A percentile compares a stretch with the other conserved stretches of the same genome.
These are phyloP conservation scores for Debaryomyces sp. DNA, from an alignment of 1,139 yeast genomes.

Conservation along the genomic window DNA sequence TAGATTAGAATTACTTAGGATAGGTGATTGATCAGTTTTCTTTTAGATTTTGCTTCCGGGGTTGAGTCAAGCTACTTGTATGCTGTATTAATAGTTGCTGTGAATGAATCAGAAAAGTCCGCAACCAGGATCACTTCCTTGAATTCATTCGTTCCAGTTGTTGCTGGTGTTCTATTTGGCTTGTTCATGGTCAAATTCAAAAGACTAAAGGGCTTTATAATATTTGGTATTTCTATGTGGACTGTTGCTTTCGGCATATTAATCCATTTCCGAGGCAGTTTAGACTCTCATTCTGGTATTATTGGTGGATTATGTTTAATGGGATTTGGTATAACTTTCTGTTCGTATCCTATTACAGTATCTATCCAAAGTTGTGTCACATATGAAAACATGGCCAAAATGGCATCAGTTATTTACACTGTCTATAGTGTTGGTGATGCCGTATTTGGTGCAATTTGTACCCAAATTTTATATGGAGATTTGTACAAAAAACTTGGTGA, in stretches of 20 bases:
- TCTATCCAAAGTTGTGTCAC: slow-evolving; percentile 63
- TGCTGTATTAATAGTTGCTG: slow-evolving; percentile 64
- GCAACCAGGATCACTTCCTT: slow-evolving; percentile 68
- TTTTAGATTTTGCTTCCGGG: slow-evolving; percentile 60
- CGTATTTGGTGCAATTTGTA: slow-evolving; percentile 50
- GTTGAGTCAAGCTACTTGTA: slow-evolving; percentile 72
- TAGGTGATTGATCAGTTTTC: slow-evolving; percentile 52
- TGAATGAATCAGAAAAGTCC: slow-evolving; percentile 58
- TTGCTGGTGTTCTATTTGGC: slow-evolving; percentile 63
- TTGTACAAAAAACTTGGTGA: slow-evolving; percentile 49
- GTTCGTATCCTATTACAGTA: slow-evolving; percentile 67
- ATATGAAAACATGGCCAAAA: slow-evolving; percentile 65
- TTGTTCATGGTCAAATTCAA: slow-evolving; percentile 51
- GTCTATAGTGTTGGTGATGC: slow-evolving; percentile 65
- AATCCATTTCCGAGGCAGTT: slow-evolving; percentile 58
- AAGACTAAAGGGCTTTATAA: slow-evolving; percentile 60
- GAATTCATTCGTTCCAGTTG: slow-evolving; percentile 65
- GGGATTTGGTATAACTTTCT: slow-evolving; percentile 75
- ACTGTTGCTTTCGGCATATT: slow-evolving; percentile 60
- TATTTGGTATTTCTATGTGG: slow-evolving; percentile 60
- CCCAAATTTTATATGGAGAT: slow-evolving; percentile 15
- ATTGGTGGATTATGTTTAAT: slow-evolving; percentile 66
- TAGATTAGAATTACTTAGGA: slow-evolving; percentile 61
- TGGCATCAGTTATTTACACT: slow-evolving; percentile 57
- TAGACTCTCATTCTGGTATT: slow-evolving; percentile 49